Conservation (phyloP, 257 asterid species). For the Solanum etuberosum region DNA sequence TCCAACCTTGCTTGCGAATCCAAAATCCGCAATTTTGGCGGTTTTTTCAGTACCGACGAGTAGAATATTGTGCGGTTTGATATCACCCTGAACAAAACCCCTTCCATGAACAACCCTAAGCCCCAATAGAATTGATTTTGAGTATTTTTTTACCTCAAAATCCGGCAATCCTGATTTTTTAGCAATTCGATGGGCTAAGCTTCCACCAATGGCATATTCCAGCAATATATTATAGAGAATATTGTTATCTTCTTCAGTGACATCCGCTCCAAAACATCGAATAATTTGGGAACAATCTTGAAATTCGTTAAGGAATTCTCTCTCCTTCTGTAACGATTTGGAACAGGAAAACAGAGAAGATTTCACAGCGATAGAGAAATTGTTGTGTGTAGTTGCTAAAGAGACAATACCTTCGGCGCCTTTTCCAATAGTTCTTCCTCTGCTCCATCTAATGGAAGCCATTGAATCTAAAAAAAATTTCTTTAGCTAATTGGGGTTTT, state of each 20-base stretch:
- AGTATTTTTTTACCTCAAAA: background rate
- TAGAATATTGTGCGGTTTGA: background rate
- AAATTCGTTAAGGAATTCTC: background rate
- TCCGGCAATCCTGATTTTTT: background rate
- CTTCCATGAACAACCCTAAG: background rate
- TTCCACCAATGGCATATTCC: background rate
- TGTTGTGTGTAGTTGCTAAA: background rate
- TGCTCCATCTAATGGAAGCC: background rate
- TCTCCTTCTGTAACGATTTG: background rate
- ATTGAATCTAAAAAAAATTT: background rate
- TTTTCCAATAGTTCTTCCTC: background rate
- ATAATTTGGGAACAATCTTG: background rate
- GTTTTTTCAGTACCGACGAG: background rate
- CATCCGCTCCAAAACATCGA: background rate
- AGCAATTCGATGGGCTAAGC: background rate
- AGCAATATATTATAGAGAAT: background rate
- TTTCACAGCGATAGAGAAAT: background rate
- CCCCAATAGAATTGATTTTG: background rate
- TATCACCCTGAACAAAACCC: background rate
- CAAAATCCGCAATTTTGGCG: background rate
- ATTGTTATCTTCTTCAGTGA: background rate
- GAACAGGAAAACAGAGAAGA: background rate
- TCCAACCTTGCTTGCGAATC: background rate
- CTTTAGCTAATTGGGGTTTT: background rate
- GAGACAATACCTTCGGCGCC: background rate